These are phyloP conservation scores for Truncatella angustata DNA, from an alignment of 2,329 filamentous ascomycete species.

Conservation along the genomic window DNA sequence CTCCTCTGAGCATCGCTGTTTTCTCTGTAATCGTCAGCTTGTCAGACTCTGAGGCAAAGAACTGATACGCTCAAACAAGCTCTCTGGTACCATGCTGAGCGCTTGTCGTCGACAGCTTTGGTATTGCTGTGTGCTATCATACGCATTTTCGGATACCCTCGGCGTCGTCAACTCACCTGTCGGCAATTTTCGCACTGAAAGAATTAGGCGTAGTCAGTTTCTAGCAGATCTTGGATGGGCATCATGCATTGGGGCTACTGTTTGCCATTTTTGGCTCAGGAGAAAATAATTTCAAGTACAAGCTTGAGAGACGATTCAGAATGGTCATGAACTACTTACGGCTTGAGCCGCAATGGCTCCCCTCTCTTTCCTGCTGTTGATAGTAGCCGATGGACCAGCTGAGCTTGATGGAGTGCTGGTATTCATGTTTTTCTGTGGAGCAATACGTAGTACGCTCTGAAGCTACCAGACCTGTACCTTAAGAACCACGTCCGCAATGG, in stretches of 20 bases:
- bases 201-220: background rate
- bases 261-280: background rate
- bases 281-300: constrained; percentile 7
- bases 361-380: constrained; percentile 34
- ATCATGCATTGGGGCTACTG: too few relatives aligned
- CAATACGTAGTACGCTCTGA: background rate
- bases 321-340: constrained; percentile 20
- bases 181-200: constrained; percentile 11
- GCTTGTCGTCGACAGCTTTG: too few relatives aligned
- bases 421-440: constrained; percentile 18
- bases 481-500: too few relatives aligned
- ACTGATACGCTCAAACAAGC: too few relatives aligned
- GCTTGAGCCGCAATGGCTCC: constrained; percentile 38
- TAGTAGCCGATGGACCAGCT: constrained; percentile 29
- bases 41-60: background rate
- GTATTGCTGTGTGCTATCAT: too few relatives aligned
- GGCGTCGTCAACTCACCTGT: constrained; percentile 7
- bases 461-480: too few relatives aligned
- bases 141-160: too few relatives aligned
- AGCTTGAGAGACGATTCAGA: background rate
- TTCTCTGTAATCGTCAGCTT: constrained; percentile 41
- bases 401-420: constrained; percentile 27
- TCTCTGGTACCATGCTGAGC: too few relatives aligned
- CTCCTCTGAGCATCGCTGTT: constrained; percentile 64
- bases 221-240: background rate